Base-by-base conservation (phyloP, 305 asterid species). In the Coffea humblotiana region DNA sequence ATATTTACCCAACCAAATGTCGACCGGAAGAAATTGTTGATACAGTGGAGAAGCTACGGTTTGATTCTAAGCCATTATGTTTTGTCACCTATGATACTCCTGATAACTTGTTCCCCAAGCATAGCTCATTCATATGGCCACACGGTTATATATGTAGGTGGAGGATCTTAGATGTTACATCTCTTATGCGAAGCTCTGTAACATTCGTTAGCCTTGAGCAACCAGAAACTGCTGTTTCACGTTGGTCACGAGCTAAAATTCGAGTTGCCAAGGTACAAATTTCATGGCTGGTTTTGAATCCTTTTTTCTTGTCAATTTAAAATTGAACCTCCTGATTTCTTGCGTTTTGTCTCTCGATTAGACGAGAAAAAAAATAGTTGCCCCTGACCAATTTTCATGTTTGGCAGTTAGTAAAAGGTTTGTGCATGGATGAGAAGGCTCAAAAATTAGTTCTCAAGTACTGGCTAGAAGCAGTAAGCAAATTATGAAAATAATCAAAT, bases 401-500 rank as follows among this genome's bases (percentile, higher is more conserved):
- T 72, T 54, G 74, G 74, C 74, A 90, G 96, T 88, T 92, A 8
- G 97, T 93, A 54, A 89, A 92, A 83, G 97, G 97, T 37, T 84
- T 88, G 84, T 83, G 81, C 8, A 83, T 88, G 85, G 87, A 89
- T 80, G 93, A 84, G 6, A 89, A 90, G 85, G 93, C 93, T 0
- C 80, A 83, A 68, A 88, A 90, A 76, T 84, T 92, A 84, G 89
- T 88, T 78, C 83, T 84, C 79, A 94, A 87, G 75, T 92, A 92
- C 81, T 92, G 94, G 97, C 89, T 90, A 48, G 97, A 90, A 86
- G 94, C 97, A 70, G 97, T 91, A 87, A 89, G 91, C 76, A 16
- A 47, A 29, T 65, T 5, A 32, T 29, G 71, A 27, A 64, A 25
- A 25, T 9, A 7, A 3, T 23, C 25, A 9, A 61, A 61, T 11